Conservation (phyloP, 306 rosid genomes). For the Oxytropis ochrocephala region DNA sequence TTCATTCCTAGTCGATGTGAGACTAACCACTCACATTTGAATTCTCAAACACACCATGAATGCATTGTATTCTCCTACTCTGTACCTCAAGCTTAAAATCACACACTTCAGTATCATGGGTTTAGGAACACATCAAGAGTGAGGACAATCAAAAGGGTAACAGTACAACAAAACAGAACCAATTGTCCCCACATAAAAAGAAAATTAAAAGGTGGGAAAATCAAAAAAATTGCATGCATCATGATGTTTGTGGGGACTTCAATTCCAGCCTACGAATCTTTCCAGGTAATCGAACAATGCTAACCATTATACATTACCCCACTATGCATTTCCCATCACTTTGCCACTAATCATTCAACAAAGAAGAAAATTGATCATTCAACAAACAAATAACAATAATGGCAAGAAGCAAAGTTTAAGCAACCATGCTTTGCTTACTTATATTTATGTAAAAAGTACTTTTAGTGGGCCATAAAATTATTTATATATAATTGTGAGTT, state of each 20-base stretch:
- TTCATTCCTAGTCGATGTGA: too few species aligned
- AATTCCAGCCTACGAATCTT: constrained; percentile 33
- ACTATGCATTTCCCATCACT: constrained; percentile 14
- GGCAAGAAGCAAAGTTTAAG: background rate
- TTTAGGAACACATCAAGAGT: background rate
- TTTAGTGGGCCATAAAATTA: background rate
- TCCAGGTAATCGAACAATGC: constrained; percentile 35
- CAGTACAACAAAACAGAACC: constrained; percentile 9
- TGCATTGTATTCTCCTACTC: background rate
- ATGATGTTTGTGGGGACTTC: constrained; percentile 37
- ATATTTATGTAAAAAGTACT: background rate
- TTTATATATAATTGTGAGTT: background rate
- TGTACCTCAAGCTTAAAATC: background rate
- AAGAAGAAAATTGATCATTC: constrained; percentile 9
- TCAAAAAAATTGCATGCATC: constrained; percentile 22
- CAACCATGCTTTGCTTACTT: constrained; percentile 9
- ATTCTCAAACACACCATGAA: too few species aligned
- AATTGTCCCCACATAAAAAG: constrained; percentile 30
- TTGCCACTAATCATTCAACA: constrained; percentile 18
- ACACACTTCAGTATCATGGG: background rate
- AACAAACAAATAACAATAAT: constrained; percentile 27
- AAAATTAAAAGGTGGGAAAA: constrained; percentile 22
- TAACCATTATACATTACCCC: constrained; percentile 16
- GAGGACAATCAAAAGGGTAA: constrained; percentile 30
- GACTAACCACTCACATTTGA: too few species aligned